These are phyloP conservation scores for Arabidopsis thaliana DNA, from an alignment of 345 rosid genomes.

Conservation along the genomic window DNA sequence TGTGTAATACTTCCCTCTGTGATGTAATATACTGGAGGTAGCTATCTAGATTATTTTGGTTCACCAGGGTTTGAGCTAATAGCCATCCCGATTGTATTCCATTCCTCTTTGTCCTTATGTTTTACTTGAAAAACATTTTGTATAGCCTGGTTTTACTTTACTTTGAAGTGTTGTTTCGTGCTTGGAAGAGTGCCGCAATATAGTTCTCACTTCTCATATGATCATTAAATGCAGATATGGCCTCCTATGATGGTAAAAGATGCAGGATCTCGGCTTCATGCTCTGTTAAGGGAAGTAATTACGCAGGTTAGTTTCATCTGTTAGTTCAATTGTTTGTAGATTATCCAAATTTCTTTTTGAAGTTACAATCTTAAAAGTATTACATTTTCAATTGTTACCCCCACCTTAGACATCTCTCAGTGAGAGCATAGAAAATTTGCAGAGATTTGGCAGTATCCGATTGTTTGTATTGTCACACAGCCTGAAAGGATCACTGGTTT, in stretches of 20 bases:
- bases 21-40: slow-evolving; percentile 14
- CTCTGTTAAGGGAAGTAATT: slow-evolving; percentile 83
- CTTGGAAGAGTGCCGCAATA: slow-evolving; percentile 23
- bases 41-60: slow-evolving; percentile 14
- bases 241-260: slow-evolving; percentile 97
- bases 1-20: slow-evolving; percentile 8
- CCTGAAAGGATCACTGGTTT: slow-evolving; percentile 13
- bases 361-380: slow-evolving; percentile 15
- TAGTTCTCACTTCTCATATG: slow-evolving; percentile 30
- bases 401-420: not conserved
- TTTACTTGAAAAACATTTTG: not conserved
- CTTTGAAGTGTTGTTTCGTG: slow-evolving; percentile 5
- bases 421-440: slow-evolving; percentile 8
- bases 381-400: not conserved
- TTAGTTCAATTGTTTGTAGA: not conserved
- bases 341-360: slow-evolving; percentile 19
- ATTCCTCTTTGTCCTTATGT: not conserved
- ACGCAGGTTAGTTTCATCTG: slow-evolving; percentile 62
- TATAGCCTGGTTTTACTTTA: slow-evolving; percentile 20
- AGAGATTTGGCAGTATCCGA: slow-evolving; percentile 1
- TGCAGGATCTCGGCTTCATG: slow-evolving; percentile 88
- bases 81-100: not conserved
- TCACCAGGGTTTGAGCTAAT: not conserved
- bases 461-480: not conserved
- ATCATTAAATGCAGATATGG: slow-evolving; percentile 74